phyloP scores from a whole-genome alignment of 495 filamentous ascomycete genomes.

The Beverwykella pulmonaria region DNA sequence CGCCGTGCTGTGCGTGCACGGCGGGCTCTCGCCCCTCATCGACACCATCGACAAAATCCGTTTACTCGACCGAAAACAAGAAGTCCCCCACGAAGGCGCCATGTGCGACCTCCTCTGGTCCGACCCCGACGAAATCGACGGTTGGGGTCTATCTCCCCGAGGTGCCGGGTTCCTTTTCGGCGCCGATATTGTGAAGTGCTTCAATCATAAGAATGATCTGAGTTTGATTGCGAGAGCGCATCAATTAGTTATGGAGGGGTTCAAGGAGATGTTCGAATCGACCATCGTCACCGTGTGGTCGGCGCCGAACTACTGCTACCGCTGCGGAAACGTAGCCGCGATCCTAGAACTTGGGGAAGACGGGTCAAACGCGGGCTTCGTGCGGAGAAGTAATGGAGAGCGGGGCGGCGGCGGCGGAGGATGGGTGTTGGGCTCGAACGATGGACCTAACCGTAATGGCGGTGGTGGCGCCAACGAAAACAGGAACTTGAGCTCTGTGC shows the following conservation, averaged over 20 bases:
- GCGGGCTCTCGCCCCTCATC: constrained; percentile 86
- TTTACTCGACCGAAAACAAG: constrained; percentile 92
- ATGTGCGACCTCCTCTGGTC: constrained; percentile 99
- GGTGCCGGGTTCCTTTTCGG: constrained; percentile 97
- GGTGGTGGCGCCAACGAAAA: constrained; percentile 45
- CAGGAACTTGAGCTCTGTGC: constrained; percentile 46
- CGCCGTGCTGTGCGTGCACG: constrained; percentile 93
- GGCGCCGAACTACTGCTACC: constrained; percentile 97
- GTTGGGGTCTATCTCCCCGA: constrained; percentile 92
- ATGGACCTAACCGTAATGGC: constrained; percentile 38
- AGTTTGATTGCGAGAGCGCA: constrained; percentile 91
- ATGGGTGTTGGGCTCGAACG: constrained; percentile 25
- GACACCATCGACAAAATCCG: constrained; percentile 96
- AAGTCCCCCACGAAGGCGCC: constrained; percentile 96
- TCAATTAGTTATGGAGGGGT: constrained; percentile 98
- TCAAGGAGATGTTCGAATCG: constrained; percentile 97
- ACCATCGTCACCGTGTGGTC: constrained; percentile 97
- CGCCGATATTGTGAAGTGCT: constrained; percentile 91
- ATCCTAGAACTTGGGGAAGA: constrained; percentile 93
- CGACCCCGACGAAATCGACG: constrained; percentile 97
- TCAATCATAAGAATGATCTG: constrained; percentile 92
- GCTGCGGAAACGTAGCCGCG: constrained; percentile 95
- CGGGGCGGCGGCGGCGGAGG: constrained; percentile 53
- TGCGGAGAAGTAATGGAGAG: constrained; percentile 80
- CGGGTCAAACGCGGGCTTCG: constrained; percentile 69